A percentile compares a stretch with the other conserved stretches of the same genome.
Conservation (phyloP, 2,329 filamentous ascomycete genomes). For the Colletotrichum sp. region DNA sequence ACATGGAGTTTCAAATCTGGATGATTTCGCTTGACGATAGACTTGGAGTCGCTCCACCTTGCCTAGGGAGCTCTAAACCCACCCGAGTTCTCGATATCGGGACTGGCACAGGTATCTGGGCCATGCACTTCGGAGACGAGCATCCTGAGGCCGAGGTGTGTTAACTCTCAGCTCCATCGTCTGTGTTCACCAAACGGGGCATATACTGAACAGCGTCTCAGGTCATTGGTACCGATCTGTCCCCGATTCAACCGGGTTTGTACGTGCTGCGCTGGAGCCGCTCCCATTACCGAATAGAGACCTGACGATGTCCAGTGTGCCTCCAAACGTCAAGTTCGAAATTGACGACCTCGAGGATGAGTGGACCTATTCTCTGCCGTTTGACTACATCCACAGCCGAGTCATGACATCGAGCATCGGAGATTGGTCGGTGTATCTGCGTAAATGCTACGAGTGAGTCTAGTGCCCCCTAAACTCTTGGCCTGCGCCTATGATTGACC, state of each 20-base stretch:
- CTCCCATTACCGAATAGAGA: too few relatives aligned
- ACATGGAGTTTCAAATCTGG: not conserved
- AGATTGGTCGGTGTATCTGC: not conserved
- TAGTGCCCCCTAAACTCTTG: not conserved
- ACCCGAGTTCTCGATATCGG: not conserved
- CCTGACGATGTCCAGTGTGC: not conserved
- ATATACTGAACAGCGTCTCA: not conserved
- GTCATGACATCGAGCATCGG: not conserved
- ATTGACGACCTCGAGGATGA: not conserved
- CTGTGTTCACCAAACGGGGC: not conserved
- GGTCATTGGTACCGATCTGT: not conserved
- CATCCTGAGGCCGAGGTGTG: not conserved
- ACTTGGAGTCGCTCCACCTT: not conserved
- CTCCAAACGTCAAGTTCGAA: not conserved
- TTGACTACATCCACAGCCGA: not conserved
- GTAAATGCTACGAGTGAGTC: not conserved
- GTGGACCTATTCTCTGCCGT: not conserved
- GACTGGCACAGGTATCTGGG: not conserved
- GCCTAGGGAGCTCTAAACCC: not conserved
- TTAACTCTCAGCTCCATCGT: not conserved
- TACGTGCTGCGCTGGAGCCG: not conserved
- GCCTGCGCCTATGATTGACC: not conserved
- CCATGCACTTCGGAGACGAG: not conserved
- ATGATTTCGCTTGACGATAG: not conserved
- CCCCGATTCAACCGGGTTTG: not conserved